Evolutionary conservation across 1,139 yeast species (phyloP), one percentile per base, ranked within the genome.

Genomic region (Ashbya aceris): DNA sequence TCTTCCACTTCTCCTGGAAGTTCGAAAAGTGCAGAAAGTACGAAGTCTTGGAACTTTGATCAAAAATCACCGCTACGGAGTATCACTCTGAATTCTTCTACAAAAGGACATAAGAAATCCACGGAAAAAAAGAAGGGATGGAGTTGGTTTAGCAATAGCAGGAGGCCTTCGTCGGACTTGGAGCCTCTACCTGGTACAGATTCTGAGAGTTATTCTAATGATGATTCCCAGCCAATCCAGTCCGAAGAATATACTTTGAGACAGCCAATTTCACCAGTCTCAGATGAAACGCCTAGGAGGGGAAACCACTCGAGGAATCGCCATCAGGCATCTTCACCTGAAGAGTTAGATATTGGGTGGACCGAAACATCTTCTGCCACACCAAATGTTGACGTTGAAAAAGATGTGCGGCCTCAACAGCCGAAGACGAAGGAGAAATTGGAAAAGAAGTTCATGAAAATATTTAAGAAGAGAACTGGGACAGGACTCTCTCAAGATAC

Each of bases 361-460:
- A 11, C n/a, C 29, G 37, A 23, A 34, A 32, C 20, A 33, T 20
- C 12, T 31, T 31, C 40, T 39, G 36, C 33, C 40, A 39, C 33
- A 43, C 40, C 5, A 8, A 2, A n/a, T 3, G 40, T 8, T 9
- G 26, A 26, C 11, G 5, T n/a, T 27, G 39, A 38, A 27, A 34
- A 9, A 12, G 32, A n/a, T 33, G 20, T 3, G 20, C 33, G 7
- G 17, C 29, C 33, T 7, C 30, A 42, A 12, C 30, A 39, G 12
- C 42, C 33, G 20, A 43, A 41, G 28, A 46, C 40, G 14, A 42
- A 43, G 33, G 46, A 46, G 32, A 46, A 40, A 11, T 42, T 51
- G n/a, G 60, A 54, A 38, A 53, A 55, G 39, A 54, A 55, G 39
- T 50, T 56, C 39, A 58, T 49, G 13, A 53, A 48, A 36, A 45